Evolutionary conservation across 768 basidiomycete genomes (phyloP).

Genomic region (Leccinum aurantiacum): DNA sequence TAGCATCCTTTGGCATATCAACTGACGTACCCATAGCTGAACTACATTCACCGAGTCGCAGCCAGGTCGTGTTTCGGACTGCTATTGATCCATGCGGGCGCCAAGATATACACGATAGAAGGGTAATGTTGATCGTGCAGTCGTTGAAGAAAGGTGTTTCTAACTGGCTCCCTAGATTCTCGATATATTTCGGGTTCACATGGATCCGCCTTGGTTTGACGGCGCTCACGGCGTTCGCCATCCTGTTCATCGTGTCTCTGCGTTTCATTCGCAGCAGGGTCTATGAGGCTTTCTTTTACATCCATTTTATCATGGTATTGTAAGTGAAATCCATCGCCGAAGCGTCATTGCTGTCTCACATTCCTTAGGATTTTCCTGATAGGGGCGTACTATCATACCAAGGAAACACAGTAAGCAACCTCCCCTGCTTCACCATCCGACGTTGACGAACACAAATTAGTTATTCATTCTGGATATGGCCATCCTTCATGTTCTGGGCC

Average conservation of each 20-base stretch:
- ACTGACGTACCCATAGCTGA: constrained; percentile 32
- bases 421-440: background rate
- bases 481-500: constrained; percentile 32
- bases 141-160: background rate
- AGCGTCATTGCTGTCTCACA: constrained; percentile 3
- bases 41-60: constrained; percentile 47
- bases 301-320: constrained; percentile 46
- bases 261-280: constrained; percentile 44
- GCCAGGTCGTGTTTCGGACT: constrained; percentile 48
- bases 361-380: constrained; percentile 35
- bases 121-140: constrained; percentile 6
- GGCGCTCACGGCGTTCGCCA: constrained; percentile 39
- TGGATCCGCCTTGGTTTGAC: constrained; percentile 36
- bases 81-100: constrained; percentile 47
- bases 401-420: constrained; percentile 15
- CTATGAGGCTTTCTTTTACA: constrained; percentile 54
- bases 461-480: constrained; percentile 31
- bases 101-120: constrained; percentile 4
- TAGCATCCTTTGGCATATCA: background rate
- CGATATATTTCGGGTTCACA: background rate
- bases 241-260: constrained; percentile 48
- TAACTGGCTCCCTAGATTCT: constrained; percentile 3
- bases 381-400: constrained; percentile 43
- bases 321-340: constrained; percentile 23
- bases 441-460: constrained; percentile 7